Percentiles rank a stretch among this genome's conserved stretches.
Evolutionary conservation across 2,329 filamentous ascomycete genomes (phyloP).

Genomic region (Trichophyton equinum): DNA sequence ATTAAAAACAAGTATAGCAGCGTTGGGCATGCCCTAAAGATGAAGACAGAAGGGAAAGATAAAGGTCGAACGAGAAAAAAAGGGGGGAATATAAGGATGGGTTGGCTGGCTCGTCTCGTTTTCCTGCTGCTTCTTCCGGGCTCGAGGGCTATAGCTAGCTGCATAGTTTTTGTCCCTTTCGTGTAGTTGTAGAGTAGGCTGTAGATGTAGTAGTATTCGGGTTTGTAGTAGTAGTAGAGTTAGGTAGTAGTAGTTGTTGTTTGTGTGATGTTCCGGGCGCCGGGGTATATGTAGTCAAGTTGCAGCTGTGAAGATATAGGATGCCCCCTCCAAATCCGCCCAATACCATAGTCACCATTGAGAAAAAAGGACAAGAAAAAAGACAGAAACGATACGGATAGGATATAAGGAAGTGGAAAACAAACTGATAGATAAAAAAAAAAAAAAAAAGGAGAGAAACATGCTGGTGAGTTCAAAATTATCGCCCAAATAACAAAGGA

Average conservation of each 20-base stretch:
- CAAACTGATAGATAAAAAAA: slow-evolving; percentile 5
- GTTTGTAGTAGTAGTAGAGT: background rate
- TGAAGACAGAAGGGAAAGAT: background rate
- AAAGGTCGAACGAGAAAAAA: background rate
- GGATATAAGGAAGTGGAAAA: slow-evolving; percentile 4
- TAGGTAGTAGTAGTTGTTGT: background rate
- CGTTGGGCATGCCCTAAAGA: slow-evolving; percentile 4
- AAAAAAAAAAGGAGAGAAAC: slow-evolving; percentile 8
- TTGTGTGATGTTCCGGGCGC: slow-evolving; percentile 2
- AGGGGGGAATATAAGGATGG: background rate
- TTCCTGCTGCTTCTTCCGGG: background rate
- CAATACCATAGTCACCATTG: background rate
- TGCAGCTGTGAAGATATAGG: background rate
- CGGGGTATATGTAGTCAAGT: slow-evolving; percentile 3
- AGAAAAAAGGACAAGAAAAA: background rate
- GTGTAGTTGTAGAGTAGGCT: background rate
- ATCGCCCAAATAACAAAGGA: slow-evolving; percentile 5
- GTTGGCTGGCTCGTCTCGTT: background rate
- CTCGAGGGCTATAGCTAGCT: background rate
- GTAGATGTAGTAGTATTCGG: background rate
- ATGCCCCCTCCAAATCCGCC: slow-evolving; percentile 3
- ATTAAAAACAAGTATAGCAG: background rate
- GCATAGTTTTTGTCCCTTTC: background rate
- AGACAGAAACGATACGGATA: background rate
- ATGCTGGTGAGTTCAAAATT: background rate